phyloP scores from a whole-genome alignment of 2,329 filamentous ascomycete genomes.

The Huntiella savannae region DNA sequence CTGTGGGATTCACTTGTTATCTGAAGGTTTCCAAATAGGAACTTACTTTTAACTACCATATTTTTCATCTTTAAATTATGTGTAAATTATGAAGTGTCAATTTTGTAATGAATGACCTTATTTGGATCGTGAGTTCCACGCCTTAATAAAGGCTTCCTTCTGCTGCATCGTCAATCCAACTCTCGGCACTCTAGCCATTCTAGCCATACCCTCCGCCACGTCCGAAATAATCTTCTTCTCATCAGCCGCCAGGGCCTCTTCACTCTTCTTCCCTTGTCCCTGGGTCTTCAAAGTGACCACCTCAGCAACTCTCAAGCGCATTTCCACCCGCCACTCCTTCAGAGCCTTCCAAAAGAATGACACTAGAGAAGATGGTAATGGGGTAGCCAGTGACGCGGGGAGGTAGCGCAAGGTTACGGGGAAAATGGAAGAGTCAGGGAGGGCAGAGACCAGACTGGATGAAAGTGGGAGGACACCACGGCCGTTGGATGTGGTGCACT shows the following conservation, averaged over 20 bases:
- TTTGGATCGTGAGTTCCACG: constrained; percentile 30
- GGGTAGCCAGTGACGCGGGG: constrained; percentile 57
- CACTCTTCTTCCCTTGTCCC: constrained; percentile 16
- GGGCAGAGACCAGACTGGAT: constrained; percentile 51
- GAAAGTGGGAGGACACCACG: constrained; percentile 73
- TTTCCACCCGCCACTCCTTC: constrained; percentile 68
- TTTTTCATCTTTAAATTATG: not conserved
- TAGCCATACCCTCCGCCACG: constrained; percentile 70
- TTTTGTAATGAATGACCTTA: not conserved
- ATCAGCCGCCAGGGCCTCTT: constrained; percentile 23
- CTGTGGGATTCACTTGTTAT: not conserved
- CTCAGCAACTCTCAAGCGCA: constrained; percentile 78
- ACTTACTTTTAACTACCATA: not conserved
- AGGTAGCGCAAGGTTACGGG: constrained; percentile 81
- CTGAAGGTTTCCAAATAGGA: not conserved
- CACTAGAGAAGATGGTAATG: not conserved
- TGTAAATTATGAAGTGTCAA: not conserved
- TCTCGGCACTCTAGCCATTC: constrained; percentile 71
- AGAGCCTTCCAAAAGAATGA: constrained; percentile 85
- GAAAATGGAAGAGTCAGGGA: constrained; percentile 57
- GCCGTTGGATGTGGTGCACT: constrained; percentile 87
- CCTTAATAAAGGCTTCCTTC: constrained; percentile 63
- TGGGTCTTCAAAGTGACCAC: constrained; percentile 37
- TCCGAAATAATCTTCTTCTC: constrained; percentile 58
- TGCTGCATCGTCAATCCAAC: constrained; percentile 70